Conservation (phyloP, 2,329 filamentous ascomycete genomes). For the Botryotinia narcissicola region DNA sequence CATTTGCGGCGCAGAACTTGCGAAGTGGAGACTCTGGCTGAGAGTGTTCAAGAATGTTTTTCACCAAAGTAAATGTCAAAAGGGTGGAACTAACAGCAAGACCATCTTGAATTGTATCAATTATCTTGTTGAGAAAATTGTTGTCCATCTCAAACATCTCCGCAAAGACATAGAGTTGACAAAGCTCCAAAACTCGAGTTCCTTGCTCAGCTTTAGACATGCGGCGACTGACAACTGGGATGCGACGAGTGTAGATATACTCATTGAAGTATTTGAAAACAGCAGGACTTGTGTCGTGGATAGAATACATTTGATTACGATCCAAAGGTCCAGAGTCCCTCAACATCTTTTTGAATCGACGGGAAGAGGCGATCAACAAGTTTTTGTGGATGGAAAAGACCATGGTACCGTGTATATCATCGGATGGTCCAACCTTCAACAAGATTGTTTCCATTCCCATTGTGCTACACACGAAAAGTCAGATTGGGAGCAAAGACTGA, state of each 20-base stretch:
- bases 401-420: neutral
- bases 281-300: constrained; percentile 9
- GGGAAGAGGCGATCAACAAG: neutral
- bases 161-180: constrained; percentile 28
- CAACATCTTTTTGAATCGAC: constrained; percentile 7
- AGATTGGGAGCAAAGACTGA: neutral
- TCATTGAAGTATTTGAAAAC: constrained; percentile 30
- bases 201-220: constrained; percentile 7
- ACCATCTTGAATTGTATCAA: constrained; percentile 33
- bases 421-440: neutral
- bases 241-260: constrained; percentile 24
- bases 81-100: constrained; percentile 23
- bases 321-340: neutral
- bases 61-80: constrained; percentile 21
- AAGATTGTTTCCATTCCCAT: constrained; percentile 14
- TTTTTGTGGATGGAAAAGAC: constrained; percentile 15
- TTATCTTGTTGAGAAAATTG: constrained; percentile 27
- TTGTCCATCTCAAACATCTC: constrained; percentile 22
- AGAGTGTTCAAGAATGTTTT: constrained; percentile 25
- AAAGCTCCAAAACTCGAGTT: constrained; percentile 21
- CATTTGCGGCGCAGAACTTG: constrained; percentile 25
- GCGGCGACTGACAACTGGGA: constrained; percentile 20
- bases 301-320: neutral
- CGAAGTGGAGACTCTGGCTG: constrained; percentile 21
- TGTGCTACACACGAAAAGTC: neutral